phyloP scores from a whole-genome alignment of 345 rosid species.

The Psidium friedrichsthalianum region DNA sequence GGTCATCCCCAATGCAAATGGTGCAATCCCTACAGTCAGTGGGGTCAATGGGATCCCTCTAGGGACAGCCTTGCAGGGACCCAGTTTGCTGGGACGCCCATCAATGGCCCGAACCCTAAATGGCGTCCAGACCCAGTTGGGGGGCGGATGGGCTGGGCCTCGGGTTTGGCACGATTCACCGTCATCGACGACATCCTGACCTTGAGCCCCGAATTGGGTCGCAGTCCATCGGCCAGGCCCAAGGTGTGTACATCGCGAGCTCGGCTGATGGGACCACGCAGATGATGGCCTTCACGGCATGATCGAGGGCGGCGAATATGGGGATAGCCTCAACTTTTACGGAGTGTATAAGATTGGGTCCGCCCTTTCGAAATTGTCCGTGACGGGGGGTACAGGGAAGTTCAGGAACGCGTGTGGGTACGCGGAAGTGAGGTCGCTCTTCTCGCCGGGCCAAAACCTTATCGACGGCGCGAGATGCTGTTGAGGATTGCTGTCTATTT shows the following conservation, averaged over 20 bases:
- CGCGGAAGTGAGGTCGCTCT: slow-evolving; percentile 58
- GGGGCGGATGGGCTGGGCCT: slow-evolving; percentile 84
- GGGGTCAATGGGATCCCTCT: slow-evolving; percentile 77
- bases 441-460: slow-evolving; percentile 62
- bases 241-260: slow-evolving; percentile 83
- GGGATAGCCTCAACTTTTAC: slow-evolving; percentile 81
- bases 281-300: slow-evolving; percentile 95
- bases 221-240: slow-evolving; percentile 75
- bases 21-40: slow-evolving; percentile 75
- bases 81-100: slow-evolving; percentile 27
- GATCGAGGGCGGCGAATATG: slow-evolving; percentile 90
- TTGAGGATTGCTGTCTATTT: slow-evolving; percentile 62
- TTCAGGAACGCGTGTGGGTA: slow-evolving; percentile 55
- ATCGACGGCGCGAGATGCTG: slow-evolving; percentile 57
- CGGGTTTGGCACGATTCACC: slow-evolving; percentile 86
- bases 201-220: slow-evolving; percentile 64
- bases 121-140: slow-evolving; percentile 51
- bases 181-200: slow-evolving; percentile 78
- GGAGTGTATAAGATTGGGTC: slow-evolving; percentile 69
- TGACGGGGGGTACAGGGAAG: slow-evolving; percentile 89
- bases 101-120: slow-evolving; percentile 19
- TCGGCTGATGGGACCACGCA: slow-evolving; percentile 77
- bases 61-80: slow-evolving; percentile 87
- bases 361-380: slow-evolving; percentile 61
- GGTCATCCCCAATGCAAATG: slow-evolving; percentile 82